Evolutionary conservation across 352 stramenopile species (phyloP), one percentile per base, ranked within the genome.

Genomic region (Phytophthora macrochlamydospora): DNA sequence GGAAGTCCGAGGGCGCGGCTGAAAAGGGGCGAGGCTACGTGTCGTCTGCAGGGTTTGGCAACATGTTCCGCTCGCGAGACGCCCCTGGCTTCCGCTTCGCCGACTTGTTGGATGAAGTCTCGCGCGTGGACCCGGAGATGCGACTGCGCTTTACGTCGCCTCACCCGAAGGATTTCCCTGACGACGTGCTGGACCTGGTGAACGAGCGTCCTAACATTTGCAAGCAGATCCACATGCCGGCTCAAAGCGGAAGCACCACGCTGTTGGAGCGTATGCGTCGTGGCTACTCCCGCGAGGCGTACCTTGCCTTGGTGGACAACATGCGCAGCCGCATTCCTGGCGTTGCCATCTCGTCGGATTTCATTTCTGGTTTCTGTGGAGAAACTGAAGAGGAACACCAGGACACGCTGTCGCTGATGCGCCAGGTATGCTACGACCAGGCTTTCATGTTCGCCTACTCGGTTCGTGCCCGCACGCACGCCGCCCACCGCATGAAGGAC

Each of bases 361-460:
- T 99, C 55, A 99, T 99, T 70, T 74, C 95, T 29, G 98, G 98
- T 40, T 99, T 99, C 76, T 99, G 98, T 76, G 96, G 94, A 32
- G 98, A 99, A 81, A 99, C 97, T 0, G 96, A 99, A 46, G 81
- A 92, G 30, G 98, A 99, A 59, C 98, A 99, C 80, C 33, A 56
- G 6, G 90, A 99, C 63, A 99, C 97, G 9, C 76, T 95, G 14
- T 87, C 87, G 49, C 73, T 95, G 33, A 91, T 96, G 83, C 83
- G 77, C 13, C 72, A 78, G 14, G 87, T 93, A 12, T 79, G 85
- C 61, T 99, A 98, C 73, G 97, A 99, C 66, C 95, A 99, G 72
- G 98, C 97, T 28, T 99, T 99, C 80, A 98, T 99, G 95, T 99
- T 99, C 78, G 95, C 97, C 13, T 99, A 99, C 81, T 98, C 90